Evolutionary conservation across 139 green algal species (phyloP).

Genomic region (Chloropicon primus): DNA sequence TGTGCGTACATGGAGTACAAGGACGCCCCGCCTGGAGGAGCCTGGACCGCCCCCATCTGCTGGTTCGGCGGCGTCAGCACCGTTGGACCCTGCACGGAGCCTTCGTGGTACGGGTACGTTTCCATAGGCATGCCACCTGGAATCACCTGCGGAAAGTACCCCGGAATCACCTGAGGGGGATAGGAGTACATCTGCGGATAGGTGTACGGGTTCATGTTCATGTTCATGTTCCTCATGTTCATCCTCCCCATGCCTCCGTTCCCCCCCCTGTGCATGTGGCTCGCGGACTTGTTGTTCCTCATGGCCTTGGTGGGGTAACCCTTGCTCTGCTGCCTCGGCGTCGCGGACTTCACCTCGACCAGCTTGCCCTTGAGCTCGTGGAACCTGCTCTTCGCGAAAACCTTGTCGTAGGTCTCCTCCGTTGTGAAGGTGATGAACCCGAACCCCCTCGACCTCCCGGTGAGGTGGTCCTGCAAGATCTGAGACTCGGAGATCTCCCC

Average conservation of each 20-base stretch:
- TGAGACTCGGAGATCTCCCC: slow-evolving; percentile 70
- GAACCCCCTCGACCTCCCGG: neutral
- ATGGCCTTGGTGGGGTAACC: neutral
- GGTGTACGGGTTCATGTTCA: neutral
- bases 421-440: slow-evolving; percentile 84
- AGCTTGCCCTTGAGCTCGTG: slow-evolving; percentile 85
- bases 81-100: neutral
- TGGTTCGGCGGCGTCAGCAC: neutral
- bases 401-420: slow-evolving; percentile 74
- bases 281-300: neutral
- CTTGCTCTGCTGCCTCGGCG: slow-evolving; percentile 31
- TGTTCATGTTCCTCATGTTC: neutral
- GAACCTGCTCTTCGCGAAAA: slow-evolving; percentile 65
- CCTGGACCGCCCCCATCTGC: neutral
- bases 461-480: slow-evolving; percentile 63
- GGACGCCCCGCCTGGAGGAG: no score
- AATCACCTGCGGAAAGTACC: no score
- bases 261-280: neutral
- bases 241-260: neutral
- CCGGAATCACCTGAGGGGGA: neutral
- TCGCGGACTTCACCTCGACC: slow-evolving; percentile 67
- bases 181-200: neutral
- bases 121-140: no score
- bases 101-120: no score
- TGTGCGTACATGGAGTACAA: neutral